A percentile compares a stretch with the other conserved stretches of the same genome.
These are phyloP conservation scores for Vigna angularis DNA, from an alignment of 306 rosid species.

Conservation along the genomic window DNA sequence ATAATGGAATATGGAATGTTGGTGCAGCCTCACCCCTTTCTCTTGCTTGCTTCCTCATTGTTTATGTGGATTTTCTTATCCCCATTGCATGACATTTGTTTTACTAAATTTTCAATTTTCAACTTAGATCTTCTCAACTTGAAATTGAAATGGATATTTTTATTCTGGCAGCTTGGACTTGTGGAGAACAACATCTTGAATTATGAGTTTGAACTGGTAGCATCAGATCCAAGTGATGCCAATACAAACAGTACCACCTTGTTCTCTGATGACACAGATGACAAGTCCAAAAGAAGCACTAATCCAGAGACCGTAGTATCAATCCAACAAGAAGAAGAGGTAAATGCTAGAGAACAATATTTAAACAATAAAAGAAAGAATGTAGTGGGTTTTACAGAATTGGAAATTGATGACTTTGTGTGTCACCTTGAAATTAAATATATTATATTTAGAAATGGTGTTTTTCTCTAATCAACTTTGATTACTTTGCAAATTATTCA, in stretches of 20 bases:
- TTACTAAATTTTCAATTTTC: slow-evolving; percentile 17
- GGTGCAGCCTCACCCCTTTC: not conserved
- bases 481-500: slow-evolving; percentile 6
- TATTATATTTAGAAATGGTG: not conserved
- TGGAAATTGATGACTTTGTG: slow-evolving; percentile 1
- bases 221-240: slow-evolving; percentile 92
- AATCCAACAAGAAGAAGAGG: slow-evolving; percentile 74
- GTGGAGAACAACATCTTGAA: slow-evolving; percentile 82
- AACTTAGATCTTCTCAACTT: slow-evolving; percentile 21
- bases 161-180: slow-evolving; percentile 90
- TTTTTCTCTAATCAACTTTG: not conserved
- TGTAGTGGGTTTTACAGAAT: not conserved
- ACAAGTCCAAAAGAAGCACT: slow-evolving; percentile 59
- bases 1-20: slow-evolving; percentile 33
- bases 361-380: slow-evolving; percentile 14
- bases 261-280: slow-evolving; percentile 97
- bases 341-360: slow-evolving; percentile 43
- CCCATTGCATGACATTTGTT: not conserved
- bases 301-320: slow-evolving; percentile 68
- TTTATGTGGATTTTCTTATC: not conserved
- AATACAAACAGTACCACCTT: slow-evolving; percentile 90
- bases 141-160: slow-evolving; percentile 32
- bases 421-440: slow-evolving; percentile 2
- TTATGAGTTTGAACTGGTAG: slow-evolving; percentile 78
- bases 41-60: slow-evolving; percentile 17